Conservation (phyloP, 2,329 filamentous ascomycete genomes). For the Epichloe hybrida region DNA sequence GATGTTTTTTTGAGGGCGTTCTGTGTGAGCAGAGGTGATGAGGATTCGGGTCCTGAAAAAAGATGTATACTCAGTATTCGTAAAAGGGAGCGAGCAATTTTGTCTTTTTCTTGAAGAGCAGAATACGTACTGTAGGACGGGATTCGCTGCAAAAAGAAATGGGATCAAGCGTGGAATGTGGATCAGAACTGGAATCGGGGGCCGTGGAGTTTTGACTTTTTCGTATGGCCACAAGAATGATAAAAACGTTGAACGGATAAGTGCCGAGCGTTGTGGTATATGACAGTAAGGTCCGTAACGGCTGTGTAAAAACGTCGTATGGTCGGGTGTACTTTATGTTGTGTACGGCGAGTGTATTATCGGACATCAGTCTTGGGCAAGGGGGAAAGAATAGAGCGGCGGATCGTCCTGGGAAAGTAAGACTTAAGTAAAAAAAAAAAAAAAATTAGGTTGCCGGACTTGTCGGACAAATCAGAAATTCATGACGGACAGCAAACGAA, state of each 20-base stretch:
- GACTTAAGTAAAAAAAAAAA: background rate
- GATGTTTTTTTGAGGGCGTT: slow-evolving; percentile 4
- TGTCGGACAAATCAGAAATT: background rate
- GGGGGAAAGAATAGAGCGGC: background rate
- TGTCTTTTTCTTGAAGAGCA: background rate
- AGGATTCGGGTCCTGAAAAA: background rate
- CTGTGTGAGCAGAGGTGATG: background rate
- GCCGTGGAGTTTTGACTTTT: background rate
- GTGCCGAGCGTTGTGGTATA: background rate
- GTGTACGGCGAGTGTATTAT: background rate
- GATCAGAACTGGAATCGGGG: background rate
- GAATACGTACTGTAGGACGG: background rate
- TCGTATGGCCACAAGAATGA: background rate
- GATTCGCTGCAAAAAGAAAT: background rate
- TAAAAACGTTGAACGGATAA: background rate
- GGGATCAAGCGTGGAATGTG: background rate
- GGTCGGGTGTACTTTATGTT: background rate
- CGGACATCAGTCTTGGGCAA: background rate
- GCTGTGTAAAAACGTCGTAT: background rate
- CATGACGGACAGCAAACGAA: slow-evolving; percentile 5
- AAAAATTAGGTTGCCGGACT: background rate
- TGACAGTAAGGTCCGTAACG: background rate
- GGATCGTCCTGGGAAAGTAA: background rate
- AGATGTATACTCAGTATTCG: background rate
- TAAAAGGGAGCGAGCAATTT: background rate